Base-by-base conservation (phyloP, 257 asterid species). In the Verbena officinalis region DNA sequence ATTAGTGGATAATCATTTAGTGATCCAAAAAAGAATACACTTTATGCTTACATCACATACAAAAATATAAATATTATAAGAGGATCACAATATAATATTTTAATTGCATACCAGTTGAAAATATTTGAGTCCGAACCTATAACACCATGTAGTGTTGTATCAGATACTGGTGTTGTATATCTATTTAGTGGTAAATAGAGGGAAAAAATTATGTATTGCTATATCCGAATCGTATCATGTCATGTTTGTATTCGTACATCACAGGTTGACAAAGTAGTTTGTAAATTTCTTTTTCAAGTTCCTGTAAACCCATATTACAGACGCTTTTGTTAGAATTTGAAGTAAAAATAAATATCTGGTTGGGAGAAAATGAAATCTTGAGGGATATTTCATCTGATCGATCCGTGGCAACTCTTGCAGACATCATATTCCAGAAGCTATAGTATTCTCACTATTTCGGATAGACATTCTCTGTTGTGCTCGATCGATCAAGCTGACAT, bases 31-130 rank as follows among this genome's bases (percentile, higher is more conserved):
- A 39, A 46, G 19, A 43, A 2, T 19, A 8, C 21, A 51, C 52
- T 65, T 59, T 66, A 21, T 61, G 81, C 79, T 74, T 74, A 71
- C 75, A 74, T 80, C 65, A 69, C 20, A 11, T 62, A 46, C 62
- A 71, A 55, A 50, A 48, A 58, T 59, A 30, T 43, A 16, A 16
- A 24, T 69, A 56, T 63, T 74, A 69, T 57, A n/a, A n/a, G 55
- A 68, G 69, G 40, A 70, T n/a, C n/a, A n/a, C n/a, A n/a, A n/a
- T n/a, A 49, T 53, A 55, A 65, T 72, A 53, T 67, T 62, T 55
- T 68, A 58, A 65, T 27, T 44, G 70, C 53, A 14, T 59, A 17
- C 11, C 63, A n/a, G n/a, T n/a, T n/a, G n/a, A n/a, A n/a, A n/a
- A n/a, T n/a, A n/a, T n/a, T n/a, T n/a, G n/a, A n/a, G n/a, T n/a